Evolutionary conservation across 169 alveolate species (phyloP), one percentile per base, ranked within the genome.

Genomic region (Plasmodium malariae): DNA sequence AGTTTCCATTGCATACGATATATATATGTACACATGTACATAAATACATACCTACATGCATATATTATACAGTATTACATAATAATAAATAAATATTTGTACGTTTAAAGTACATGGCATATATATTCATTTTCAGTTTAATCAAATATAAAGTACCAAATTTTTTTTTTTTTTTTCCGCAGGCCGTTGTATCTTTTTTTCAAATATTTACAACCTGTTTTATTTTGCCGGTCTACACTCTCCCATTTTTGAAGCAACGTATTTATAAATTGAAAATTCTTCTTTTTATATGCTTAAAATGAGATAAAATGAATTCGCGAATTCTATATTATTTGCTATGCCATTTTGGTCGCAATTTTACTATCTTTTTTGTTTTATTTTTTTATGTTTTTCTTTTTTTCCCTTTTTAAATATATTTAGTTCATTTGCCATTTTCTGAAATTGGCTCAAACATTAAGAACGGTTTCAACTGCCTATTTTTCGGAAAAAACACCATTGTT

Each of bases 181-280:
- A 76, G 89, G 89, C 89, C 34, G 37, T 76, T 3, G 76, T 76
- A 26, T 60, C 76, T n/a, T 76, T 76, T 30, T 76, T 76, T 19
- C 89, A 76, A 60, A 12, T 76, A 30, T 76, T 76, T 55, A 76
- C 89, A 6, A 40, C 89, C 17, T 63, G 74, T 34, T 67, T 76
- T n/a, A 63, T 76, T 48, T 68, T 76, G 24, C 89, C 89, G 24
- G 73, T 76, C 37, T 76, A 76, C n/a, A 76, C 74, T 1, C 74
- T 76, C 4, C 76, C 89, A 30, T 76, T 76, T 62, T 76, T 76
- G 51, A 76, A 76, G 54, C 78, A 76, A 62, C 30, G 89, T 76
- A 32, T n/a, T n/a, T n/a, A n/a, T n/a, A n/a, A n/a, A n/a, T n/a
- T n/a, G n/a, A n/a, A n/a, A n/a, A n/a, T n/a, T n/a, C n/a, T n/a